phyloP scores from a whole-genome alignment of 2,329 filamentous ascomycete genomes.

The Neopestalotiopsis sp. region DNA sequence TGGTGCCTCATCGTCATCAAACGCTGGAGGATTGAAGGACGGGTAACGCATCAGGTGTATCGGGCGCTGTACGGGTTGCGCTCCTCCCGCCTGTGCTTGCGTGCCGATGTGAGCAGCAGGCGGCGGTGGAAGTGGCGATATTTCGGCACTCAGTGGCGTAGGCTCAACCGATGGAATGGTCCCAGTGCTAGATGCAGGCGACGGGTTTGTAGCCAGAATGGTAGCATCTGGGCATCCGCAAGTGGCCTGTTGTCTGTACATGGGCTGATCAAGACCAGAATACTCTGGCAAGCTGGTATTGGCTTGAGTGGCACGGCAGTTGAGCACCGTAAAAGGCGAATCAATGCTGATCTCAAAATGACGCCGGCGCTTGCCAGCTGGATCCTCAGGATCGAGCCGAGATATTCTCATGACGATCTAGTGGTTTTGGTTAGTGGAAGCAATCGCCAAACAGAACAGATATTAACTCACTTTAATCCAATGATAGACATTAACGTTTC shows the following conservation, averaged over 20 bases:
- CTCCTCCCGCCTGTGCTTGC: constrained; percentile 32
- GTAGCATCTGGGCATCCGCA: constrained; percentile 61
- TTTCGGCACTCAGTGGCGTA: constrained; percentile 29
- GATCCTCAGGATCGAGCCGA: constrained; percentile 78
- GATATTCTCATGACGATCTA: constrained; percentile 93
- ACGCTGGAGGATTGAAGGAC: constrained; percentile 87
- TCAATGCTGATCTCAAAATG: constrained; percentile 98
- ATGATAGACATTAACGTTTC: constrained; percentile 91
- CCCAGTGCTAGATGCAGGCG: constrained; percentile 67
- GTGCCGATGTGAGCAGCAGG: constrained; percentile 61
- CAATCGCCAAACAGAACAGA: not conserved
- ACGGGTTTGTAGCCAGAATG: constrained; percentile 60
- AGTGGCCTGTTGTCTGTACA: constrained; percentile 52
- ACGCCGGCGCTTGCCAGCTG: constrained; percentile 72
- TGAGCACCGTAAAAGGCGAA: constrained; percentile 91
- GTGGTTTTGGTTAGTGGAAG: constrained; percentile 15
- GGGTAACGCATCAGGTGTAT: constrained; percentile 85
- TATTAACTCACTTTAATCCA: constrained; percentile 82
- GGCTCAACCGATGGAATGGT: constrained; percentile 49
- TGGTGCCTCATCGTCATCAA: constrained; percentile 80
- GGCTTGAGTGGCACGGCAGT: constrained; percentile 89
- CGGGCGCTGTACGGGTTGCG: constrained; percentile 50
- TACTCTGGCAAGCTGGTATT: constrained; percentile 89
- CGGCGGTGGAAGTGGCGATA: constrained; percentile 49
- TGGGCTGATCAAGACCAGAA: constrained; percentile 57